Base-by-base conservation (phyloP, 257 asterid genomes). In the Solanum raphanifolium region DNA sequence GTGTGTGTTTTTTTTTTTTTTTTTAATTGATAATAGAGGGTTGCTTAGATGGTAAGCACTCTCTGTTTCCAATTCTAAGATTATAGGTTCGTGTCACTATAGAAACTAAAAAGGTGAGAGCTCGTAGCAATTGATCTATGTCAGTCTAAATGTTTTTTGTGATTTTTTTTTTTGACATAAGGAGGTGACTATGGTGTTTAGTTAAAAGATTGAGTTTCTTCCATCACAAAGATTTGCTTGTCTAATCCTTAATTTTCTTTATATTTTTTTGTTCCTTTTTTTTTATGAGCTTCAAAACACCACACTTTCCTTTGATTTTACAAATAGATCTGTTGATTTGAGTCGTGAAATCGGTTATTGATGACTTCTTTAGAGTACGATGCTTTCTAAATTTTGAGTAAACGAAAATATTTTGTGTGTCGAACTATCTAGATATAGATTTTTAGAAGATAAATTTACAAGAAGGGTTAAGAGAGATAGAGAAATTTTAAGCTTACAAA, bases 271-370 rank as follows among this genome's bases (percentile, higher is more conserved):
- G 87, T 87, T 90, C 12, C 71, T 58, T 86, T 92, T 88, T 90
- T 88, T 83, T 87, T 75, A 74, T 89, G 83, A 88, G 91, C 83
- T 87, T 91, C 90, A 35, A 71, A 58, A 87, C 34, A 68, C 52
- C 32, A 83, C 31, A 55, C 68, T 87, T 88, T 52, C 10, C n/a
- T 55, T 90, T 88, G 86, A 88, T 52, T 90, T 85, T 84, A 82
- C 43, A 85, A 83, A 25, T 86, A 92, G 94, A 93, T 93, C 93
- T 92, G 92, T 75, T 83, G 35, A 46, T 35, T 73, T 1, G 48
- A 20, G 9, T 0, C 0, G 27, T 10, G 9, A 20, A 73, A 20
- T 73, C 4, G 5, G 46, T 34, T 0, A 34, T 10, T 73, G 16
- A 72, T 16, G 7, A 69, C 21, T 35, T 71, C 4, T 9, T 32